Evolutionary conservation across 2,329 filamentous ascomycete species (phyloP).

Genomic region (Phialocephala sp.): DNA sequence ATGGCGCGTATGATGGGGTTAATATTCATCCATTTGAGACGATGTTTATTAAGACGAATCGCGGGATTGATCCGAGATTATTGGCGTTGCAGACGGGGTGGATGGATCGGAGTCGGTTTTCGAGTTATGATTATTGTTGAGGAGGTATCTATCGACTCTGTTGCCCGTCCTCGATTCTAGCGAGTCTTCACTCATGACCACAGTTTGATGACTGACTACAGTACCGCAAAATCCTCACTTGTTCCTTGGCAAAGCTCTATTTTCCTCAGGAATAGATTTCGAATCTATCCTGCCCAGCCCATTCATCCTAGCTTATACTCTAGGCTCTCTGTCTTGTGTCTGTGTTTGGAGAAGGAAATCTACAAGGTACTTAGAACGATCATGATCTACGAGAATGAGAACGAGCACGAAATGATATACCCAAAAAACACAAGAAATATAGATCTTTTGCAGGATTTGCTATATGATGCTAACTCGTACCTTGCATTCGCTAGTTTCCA

Average conservation of each 20-base stretch:
- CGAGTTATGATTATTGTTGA: slow-evolving; percentile 11
- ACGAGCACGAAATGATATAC: background rate
- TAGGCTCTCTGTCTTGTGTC: background rate
- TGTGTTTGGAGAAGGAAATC: no score
- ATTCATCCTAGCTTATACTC: no score
- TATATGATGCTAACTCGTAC: background rate
- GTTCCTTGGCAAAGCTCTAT: no score
- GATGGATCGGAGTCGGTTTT: slow-evolving; percentile 30
- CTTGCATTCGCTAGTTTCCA: background rate
- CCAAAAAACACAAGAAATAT: background rate
- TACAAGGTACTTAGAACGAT: no score
- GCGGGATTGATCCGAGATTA: slow-evolving; percentile 28
- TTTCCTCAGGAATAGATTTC: no score
- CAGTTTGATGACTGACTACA: no score
- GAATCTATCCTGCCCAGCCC: no score
- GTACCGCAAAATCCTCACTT: no score
- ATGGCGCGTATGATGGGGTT: slow-evolving; percentile 19
- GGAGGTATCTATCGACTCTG: no score
- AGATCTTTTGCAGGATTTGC: background rate
- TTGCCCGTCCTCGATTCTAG: no score
- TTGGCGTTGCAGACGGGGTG: slow-evolving; percentile 35
- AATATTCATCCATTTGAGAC: slow-evolving; percentile 25
- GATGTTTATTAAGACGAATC: slow-evolving; percentile 27
- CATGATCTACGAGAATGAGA: background rate
- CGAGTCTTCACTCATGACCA: no score